Base-by-base conservation (phyloP, 108 stramenopile genomes). In the Skeletonema tropicum region DNA sequence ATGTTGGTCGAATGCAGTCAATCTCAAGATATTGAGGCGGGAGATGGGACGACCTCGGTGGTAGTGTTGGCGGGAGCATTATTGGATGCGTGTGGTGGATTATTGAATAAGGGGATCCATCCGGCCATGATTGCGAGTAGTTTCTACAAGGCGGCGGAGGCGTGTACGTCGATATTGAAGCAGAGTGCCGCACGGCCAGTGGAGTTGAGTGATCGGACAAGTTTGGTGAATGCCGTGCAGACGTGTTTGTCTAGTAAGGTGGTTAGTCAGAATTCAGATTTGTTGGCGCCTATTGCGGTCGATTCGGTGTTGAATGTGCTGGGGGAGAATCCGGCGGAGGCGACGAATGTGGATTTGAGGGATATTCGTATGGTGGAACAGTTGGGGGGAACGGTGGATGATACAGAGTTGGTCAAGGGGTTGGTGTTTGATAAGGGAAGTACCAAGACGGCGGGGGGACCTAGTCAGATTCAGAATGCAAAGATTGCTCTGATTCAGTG, bases 21-120 rank as follows among this genome's bases (percentile, higher is more conserved):
- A 79, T 89, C 92, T n/a, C 99, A 99, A 82, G 99, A 99, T 74
- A 96, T 98, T 49, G 98, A 99, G 83, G 99, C 99, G 2, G 99
- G 99, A 0, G 95, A 96, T 70, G 97, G 97, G 12, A 98, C 98
- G 23, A 98, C 97, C 9, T 86, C 92, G 1, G 98, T 99, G 1
- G 97, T 97, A 42, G 99, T 99, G 2, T 68, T 99, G 66, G 98
- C 98, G 17, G 99, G 99, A n/a, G 93, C 98, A 8, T 79, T 99
- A 45, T 84, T 99, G 66, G 93, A 97, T 75, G 93, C 94, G 0
- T 98, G 97, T 68, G 68, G 89, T 19, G 62, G 83, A n/a, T 70
- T 97, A 41, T 77, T 95, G 68, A 48, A 80, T 64, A 94, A 94
- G 82, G 97, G 97, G 12, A 98, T 99, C 66, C 99, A 99, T 79